phyloP scores from a whole-genome alignment of 352 stramenopile species.

The Phytopythium montanum region DNA sequence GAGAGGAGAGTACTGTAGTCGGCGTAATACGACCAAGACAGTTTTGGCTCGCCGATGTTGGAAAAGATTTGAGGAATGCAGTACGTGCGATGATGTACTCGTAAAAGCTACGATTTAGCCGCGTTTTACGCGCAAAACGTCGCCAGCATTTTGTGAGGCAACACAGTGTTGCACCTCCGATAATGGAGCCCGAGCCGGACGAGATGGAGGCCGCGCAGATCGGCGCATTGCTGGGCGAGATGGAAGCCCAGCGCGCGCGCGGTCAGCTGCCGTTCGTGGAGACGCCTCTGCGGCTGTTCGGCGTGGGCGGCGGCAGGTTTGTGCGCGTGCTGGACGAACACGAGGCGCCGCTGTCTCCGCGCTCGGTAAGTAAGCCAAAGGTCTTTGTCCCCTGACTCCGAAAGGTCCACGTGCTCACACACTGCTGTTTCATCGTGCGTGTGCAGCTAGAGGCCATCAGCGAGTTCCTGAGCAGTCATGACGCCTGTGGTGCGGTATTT shows the following conservation, averaged over 20 bases:
- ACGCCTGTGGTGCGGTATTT: background rate
- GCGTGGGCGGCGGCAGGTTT: slow-evolving; percentile 35
- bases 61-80: background rate
- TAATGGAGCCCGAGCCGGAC: slow-evolving; percentile 10
- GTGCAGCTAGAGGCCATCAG: background rate
- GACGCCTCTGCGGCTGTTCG: slow-evolving; percentile 37
- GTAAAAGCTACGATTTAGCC: background rate
- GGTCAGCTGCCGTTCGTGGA: slow-evolving; percentile 16
- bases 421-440: background rate
- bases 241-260: slow-evolving; percentile 26
- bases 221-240: slow-evolving; percentile 22
- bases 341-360: slow-evolving; percentile 46
- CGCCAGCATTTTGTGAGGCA: background rate
- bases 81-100: background rate
- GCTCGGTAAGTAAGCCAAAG: slow-evolving; percentile 34
- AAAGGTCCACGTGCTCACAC: background rate
- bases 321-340: slow-evolving; percentile 57
- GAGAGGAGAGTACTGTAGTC: background rate
- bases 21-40: background rate
- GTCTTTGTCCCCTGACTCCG: background rate
- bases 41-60: background rate
- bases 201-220: slow-evolving; percentile 27
- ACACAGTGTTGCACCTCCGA: background rate
- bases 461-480: background rate
- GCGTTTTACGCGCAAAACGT: background rate